A percentile compares a stretch with the other conserved stretches of the same genome.
Conservation (phyloP, 192 early-diverging fungal species). For the Podila clonocystis region DNA sequence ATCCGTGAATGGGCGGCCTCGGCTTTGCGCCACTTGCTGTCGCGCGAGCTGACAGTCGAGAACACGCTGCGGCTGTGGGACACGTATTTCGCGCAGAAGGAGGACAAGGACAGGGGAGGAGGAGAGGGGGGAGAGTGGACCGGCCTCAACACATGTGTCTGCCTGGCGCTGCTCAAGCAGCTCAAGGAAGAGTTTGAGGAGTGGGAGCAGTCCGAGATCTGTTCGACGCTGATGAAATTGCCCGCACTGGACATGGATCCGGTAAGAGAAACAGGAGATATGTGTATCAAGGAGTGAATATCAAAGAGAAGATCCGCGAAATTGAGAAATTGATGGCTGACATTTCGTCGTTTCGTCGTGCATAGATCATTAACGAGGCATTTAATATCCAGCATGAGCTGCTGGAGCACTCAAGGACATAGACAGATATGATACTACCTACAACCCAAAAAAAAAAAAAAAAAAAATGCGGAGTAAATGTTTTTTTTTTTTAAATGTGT, state of each 20-base stretch:
- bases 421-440: background rate
- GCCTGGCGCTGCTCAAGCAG: conserved; percentile 76
- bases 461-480: no score
- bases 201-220: conserved; percentile 90
- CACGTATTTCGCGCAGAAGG: conserved; percentile 75
- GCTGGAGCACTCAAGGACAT: conserved; percentile 46
- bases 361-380: conserved; percentile 73
- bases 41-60: conserved; percentile 83
- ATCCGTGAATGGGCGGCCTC: conserved; percentile 86
- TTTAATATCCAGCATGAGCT: conserved; percentile 75
- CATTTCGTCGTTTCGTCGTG: background rate
- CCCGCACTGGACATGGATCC: conserved; percentile 74
- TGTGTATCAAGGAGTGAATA: background rate
- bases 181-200: conserved; percentile 88
- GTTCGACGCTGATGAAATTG: conserved; percentile 79
- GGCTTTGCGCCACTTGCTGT: conserved; percentile 79
- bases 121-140: conserved; percentile 16
- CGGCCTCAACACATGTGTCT: conserved; percentile 20
- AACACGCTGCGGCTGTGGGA: conserved; percentile 85
- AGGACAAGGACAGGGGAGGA: background rate
- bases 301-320: background rate
- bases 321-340: background rate
- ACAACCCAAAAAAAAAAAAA: background rate
- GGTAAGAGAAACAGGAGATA: conserved; percentile 39
- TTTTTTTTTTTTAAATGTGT: background rate